These are phyloP conservation scores for Harringtonia aguacate DNA, from an alignment of 2,329 filamentous ascomycete species.

Conservation along the genomic window DNA sequence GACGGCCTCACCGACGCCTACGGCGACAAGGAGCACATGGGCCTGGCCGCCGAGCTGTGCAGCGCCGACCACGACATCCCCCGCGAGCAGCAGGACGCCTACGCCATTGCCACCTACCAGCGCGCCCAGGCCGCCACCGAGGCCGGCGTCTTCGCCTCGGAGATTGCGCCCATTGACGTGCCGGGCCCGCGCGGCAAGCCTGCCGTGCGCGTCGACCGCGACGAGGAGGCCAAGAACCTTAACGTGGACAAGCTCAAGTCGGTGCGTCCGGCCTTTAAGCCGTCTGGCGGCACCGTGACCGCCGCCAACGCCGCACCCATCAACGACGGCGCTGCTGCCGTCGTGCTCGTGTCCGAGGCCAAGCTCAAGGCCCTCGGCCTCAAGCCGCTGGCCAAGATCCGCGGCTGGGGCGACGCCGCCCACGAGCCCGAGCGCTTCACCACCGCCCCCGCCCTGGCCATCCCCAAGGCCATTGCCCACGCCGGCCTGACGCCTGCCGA, in stretches of 20 bases:
- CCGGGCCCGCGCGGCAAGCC: constrained; percentile 87
- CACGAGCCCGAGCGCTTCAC: constrained; percentile 93
- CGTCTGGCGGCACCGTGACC: constrained; percentile 79
- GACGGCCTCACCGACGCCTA: constrained; percentile 93
- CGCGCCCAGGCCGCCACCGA: constrained; percentile 81
- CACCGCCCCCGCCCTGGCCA: constrained; percentile 81
- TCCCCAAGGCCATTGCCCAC: constrained; percentile 95
- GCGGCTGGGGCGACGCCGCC: constrained; percentile 93
- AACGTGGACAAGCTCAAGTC: constrained; percentile 73
- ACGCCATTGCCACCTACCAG: constrained; percentile 91
- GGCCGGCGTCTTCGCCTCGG: constrained; percentile 67
- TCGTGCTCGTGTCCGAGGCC: constrained; percentile 88
- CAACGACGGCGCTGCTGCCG: constrained; percentile 85
- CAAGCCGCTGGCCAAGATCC: constrained; percentile 90
- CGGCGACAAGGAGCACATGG: constrained; percentile 91
- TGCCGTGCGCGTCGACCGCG: constrained; percentile 63
- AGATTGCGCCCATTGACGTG: constrained; percentile 86
- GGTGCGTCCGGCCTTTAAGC: constrained; percentile 75
- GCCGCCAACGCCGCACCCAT: constrained; percentile 94
- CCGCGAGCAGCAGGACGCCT: constrained; percentile 84
- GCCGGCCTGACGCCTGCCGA: constrained; percentile 68
- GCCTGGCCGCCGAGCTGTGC: constrained; percentile 84
- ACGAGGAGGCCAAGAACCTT: constrained; percentile 95
- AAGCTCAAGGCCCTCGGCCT: constrained; percentile 87
- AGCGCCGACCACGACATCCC: constrained; percentile 70